Percentiles rank a stretch among this genome's conserved stretches.
Conservation (phyloP, 2,329 filamentous ascomycete species). For the Talaromyces amestolkiae region DNA sequence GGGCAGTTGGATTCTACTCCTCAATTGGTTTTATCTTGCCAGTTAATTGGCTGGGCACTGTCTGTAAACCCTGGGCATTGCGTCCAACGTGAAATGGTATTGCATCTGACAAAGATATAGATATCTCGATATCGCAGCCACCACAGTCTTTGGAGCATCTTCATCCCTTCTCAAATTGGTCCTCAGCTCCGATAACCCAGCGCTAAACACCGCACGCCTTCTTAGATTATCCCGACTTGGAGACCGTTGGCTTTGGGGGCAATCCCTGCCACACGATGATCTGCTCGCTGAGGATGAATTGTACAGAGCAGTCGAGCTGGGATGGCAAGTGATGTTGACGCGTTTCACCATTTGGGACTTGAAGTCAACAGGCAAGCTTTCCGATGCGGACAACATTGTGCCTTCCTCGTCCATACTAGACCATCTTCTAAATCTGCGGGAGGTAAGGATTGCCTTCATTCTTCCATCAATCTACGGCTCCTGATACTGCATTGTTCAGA, state of each 20-base stretch:
- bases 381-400: background rate
- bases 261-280: background rate
- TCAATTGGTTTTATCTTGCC: conserved; percentile 11
- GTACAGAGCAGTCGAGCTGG: conserved; percentile 4
- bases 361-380: background rate
- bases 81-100: background rate
- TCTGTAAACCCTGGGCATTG: background rate
- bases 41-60: conserved; percentile 11
- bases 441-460: background rate
- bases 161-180: conserved; percentile 1
- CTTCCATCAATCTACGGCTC: background rate
- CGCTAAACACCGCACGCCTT: background rate
- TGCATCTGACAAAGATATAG: background rate
- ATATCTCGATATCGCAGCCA: conserved; percentile 9
- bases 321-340: conserved; percentile 7
- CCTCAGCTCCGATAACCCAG: background rate
- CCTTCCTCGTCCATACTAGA: background rate
- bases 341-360: conserved; percentile 7
- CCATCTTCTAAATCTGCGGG: conserved; percentile 2
- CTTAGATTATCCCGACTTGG: conserved; percentile 2
- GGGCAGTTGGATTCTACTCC: background rate
- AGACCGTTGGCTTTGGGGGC: background rate
- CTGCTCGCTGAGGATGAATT: conserved; percentile 6
- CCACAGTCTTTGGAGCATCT: conserved; percentile 1
- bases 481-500: background rate